These are phyloP conservation scores for Phytophthora litchii DNA, from an alignment of 352 stramenopile genomes.

Conservation along the genomic window DNA sequence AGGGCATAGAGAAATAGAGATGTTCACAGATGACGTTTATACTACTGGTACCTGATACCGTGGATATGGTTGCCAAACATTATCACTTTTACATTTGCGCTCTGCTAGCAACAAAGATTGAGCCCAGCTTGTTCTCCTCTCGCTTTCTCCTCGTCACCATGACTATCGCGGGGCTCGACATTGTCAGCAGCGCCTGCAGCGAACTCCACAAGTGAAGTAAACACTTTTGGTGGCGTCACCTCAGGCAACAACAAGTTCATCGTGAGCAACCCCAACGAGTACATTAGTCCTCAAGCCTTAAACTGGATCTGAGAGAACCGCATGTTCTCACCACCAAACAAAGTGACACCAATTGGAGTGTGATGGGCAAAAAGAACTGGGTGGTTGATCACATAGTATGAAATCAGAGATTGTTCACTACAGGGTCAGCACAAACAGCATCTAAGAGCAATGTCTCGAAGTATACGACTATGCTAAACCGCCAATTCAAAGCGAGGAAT, in stretches of 20 bases:
- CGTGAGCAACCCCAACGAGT: slow-evolving; percentile 1
- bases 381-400: slow-evolving; percentile 2
- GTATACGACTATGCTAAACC: slow-evolving; percentile 5
- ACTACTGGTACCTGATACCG: too few relatives aligned
- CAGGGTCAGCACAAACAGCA: slow-evolving; percentile 2
- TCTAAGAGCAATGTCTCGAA: slow-evolving; percentile 2
- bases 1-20: too few relatives aligned
- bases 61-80: too few relatives aligned
- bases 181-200: not conserved
- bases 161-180: too few relatives aligned
- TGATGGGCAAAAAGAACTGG: not conserved
- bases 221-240: not conserved
- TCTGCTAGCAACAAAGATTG: too few relatives aligned
- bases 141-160: too few relatives aligned
- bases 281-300: not conserved
- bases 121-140: too few relatives aligned
- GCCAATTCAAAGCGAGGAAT: slow-evolving; percentile 18
- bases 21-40: too few relatives aligned
- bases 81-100: not conserved
- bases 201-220: not conserved
- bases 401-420: slow-evolving; percentile 1
- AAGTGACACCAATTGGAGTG: too few relatives aligned
- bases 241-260: not conserved
- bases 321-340: not conserved
- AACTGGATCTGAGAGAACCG: slow-evolving; percentile 4